Conservation (phyloP, 192 early-diverging fungal genomes). For the Endogone sp. region DNA sequence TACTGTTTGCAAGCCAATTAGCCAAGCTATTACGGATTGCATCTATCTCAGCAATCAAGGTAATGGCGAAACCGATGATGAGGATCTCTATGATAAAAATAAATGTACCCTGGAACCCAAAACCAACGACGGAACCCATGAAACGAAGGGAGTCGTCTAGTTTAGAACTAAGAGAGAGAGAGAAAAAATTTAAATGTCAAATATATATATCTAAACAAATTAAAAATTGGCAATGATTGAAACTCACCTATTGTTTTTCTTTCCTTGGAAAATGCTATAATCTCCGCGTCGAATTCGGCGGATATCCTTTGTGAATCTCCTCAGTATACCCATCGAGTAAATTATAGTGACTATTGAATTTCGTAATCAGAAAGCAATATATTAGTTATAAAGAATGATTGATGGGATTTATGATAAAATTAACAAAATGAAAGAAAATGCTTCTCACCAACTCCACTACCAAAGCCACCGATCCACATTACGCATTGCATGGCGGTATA, state of each 20-base stretch:
- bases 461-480: constrained; percentile 18
- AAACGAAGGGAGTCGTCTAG: constrained; percentile 33
- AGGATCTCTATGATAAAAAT: constrained; percentile 29
- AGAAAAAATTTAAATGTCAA: neutral
- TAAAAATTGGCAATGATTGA: no score
- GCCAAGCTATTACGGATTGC: constrained; percentile 13
- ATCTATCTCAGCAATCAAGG: constrained; percentile 12
- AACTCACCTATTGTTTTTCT: constrained; percentile 29
- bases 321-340: constrained; percentile 22
- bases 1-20: constrained; percentile 18
- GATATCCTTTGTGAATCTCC: constrained; percentile 30
- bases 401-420: no score
- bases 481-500: constrained; percentile 21
- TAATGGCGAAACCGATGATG: constrained; percentile 22
- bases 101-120: constrained; percentile 30
- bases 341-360: constrained; percentile 17
- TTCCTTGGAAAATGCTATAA: constrained; percentile 30
- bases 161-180: constrained; percentile 13
- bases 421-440: no score
- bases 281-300: constrained; percentile 18
- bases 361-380: no score
- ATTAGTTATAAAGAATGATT: no score
- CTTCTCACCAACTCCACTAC: constrained; percentile 23
- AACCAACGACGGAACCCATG: constrained; percentile 27
- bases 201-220: no score